Evolutionary conservation across 139 green algal genomes (phyloP), one percentile per base, ranked within the genome.

Genomic region (Chlorella sp.): DNA sequence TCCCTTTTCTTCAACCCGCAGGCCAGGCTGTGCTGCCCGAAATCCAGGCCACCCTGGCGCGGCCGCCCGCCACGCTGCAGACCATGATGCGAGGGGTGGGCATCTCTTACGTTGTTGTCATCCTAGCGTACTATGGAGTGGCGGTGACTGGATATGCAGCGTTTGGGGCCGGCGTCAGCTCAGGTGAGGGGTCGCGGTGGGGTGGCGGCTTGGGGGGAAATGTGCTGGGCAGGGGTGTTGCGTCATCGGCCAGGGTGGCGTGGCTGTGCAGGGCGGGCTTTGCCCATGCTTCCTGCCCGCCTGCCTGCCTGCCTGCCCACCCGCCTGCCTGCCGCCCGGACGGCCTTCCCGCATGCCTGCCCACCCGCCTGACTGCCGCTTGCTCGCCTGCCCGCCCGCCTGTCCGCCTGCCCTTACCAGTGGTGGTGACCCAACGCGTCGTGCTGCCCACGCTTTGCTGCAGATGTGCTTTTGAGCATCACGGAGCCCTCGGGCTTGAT

Each of bases 381-480:
- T 4, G 37, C 18, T 3, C 16, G 16, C 75, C 75, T 22, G 28
- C 30, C 16, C 34, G 48, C 75, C 75, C 16, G 30, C 75, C 32
- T 4, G 37, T 34, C 16, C 16, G 16, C 75, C 75, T 22, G 28
- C 30, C 16, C 5, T 4, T 34, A n/a, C n/a, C n/a, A n/a, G n/a
- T n/a, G n/a, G n/a, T n/a, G n/a, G n/a, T n/a, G n/a, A n/a, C n/a
- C n/a, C 75, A 81, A 32, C 30, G 75, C 30, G 34, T 34, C 30
- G 7, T 81, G 75, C 75, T 66, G 79, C 26, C 40, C 77, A 0
- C 40, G 14, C 66, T 28, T 28, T 36, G 79, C 84, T 36, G 77
- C 92, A n/a, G 93, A 97, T 73, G 95, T 97, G 66, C 91, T 97
- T 48, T 91, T 96, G 34, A 94, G 91, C 48, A 90, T 97, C 26